Evolutionary conservation across 2,329 filamentous ascomycete species (phyloP), one percentile per base, ranked within the genome.

Genomic region (Arthrocladium fulminans): DNA sequence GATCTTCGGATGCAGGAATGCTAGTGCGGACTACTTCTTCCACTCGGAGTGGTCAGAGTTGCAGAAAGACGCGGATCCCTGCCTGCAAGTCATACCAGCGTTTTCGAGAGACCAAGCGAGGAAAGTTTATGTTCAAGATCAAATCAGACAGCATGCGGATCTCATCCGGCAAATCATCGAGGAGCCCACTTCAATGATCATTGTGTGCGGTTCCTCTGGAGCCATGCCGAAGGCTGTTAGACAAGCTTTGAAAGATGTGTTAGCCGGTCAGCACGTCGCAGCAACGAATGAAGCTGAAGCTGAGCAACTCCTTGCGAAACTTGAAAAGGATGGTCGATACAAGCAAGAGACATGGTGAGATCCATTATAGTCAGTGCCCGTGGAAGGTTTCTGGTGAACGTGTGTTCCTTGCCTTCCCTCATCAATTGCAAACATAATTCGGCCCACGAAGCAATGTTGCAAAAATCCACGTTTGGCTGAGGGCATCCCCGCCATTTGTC

Each of bases 1-100:
- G 1, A 83, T 97, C 65, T 97, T 88, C 56, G 92, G 92, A 9
- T 88, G 86, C 55, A 81, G 92, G 25, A 94, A 86, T 59, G 67
- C 72, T 9, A 59, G 69, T 0, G 77, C 83, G 0, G 92, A 98
- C 63, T 96, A 79, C 66, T 89, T 88, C 67, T 98, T 92, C 63
- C 65, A 72, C 3, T 65, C 81, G 0, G 89, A 97, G 53, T 96
- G 88, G 88, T 38, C 48, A 12, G 15, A 19, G 5, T 17, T 41
- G 17, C 1, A 35, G 9, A 25, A 54, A 5, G 10, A 64, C 5
- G 54, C 61, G 1, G 50, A 64, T 1, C 64, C 73, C 1, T 65
- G 68, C 1, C 64, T 86, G 4, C 66, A 72, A 5, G 73, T 85
- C 2, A 68, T 75, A 45, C 75, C 79, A 0, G 84, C 84, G 0